Percentiles rank a stretch among this genome's conserved stretches.
These are phyloP conservation scores for Paxillus ammoniavirescens DNA, from an alignment of 768 basidiomycete genomes.

Conservation along the genomic window DNA sequence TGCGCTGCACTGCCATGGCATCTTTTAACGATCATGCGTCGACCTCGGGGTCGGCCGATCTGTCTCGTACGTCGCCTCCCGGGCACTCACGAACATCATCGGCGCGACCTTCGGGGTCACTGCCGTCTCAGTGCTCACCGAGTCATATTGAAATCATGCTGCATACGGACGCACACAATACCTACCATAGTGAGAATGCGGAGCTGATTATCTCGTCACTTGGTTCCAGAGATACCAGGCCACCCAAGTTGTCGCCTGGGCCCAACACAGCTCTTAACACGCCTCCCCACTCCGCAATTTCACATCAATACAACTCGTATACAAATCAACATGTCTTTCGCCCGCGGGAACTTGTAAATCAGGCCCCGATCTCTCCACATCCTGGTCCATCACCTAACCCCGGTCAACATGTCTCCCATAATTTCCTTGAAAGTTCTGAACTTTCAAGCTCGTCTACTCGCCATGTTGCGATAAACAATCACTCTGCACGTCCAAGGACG, in stretches of 20 bases:
- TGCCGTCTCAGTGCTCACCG: conserved; percentile 19
- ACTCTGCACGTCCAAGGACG: conserved; percentile 64
- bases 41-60: conserved; percentile 29
- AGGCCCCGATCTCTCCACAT: conserved; percentile 39
- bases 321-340: conserved; percentile 46
- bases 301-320: conserved; percentile 37
- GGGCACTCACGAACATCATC: conserved; percentile 32
- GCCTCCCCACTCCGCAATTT: conserved; percentile 46
- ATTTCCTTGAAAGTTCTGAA: conserved; percentile 47
- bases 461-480: conserved; percentile 59
- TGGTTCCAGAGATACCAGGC: conserved; percentile 54
- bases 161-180: conserved; percentile 23
- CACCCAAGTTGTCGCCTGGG: conserved; percentile 49
- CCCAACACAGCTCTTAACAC: conserved; percentile 23
- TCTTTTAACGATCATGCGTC: conserved; percentile 11
- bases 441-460: conserved; percentile 53
- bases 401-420: conserved; percentile 39
- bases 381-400: conserved; percentile 35
- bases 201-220: conserved; percentile 43
- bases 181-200: conserved; percentile 36
- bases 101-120: conserved; percentile 23
- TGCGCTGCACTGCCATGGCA: conserved; percentile 14
- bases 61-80: conserved; percentile 30
- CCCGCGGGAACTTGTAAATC: conserved; percentile 41
- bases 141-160: conserved; percentile 19